Percentiles rank a stretch among this genome's conserved stretches.
phyloP scores from a whole-genome alignment of 202 grass and related monocot genomes.

The Panicum virgatum region DNA sequence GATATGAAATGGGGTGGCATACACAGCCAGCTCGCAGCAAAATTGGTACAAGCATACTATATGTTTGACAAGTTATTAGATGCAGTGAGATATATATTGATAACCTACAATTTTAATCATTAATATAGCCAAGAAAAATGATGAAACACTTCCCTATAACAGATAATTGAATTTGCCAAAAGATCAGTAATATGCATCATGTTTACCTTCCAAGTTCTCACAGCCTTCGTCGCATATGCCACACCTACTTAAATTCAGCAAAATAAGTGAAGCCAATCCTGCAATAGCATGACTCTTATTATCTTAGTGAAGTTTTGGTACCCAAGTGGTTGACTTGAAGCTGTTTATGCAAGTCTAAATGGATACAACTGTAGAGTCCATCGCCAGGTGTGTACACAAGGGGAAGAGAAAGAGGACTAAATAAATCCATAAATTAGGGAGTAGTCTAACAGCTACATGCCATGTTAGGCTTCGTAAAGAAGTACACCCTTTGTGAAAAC shows the following conservation, averaged over 20 bases:
- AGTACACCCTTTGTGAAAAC: background rate
- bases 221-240: conserved; percentile 79
- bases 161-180: conserved; percentile 1
- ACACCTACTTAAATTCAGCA: conserved; percentile 85
- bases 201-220: conserved; percentile 74
- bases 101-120: background rate
- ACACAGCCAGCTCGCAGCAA: conserved; percentile 9
- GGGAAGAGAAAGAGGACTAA: background rate
- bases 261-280: conserved; percentile 68
- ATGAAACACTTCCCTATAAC: conserved; percentile 9
- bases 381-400: background rate
- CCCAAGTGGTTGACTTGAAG: conserved; percentile 6
- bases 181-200: background rate
- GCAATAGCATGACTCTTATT: conserved; percentile 31
- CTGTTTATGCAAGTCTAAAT: background rate
- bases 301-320: conserved; percentile 18
- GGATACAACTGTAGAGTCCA: background rate
- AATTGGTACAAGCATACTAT: background rate
- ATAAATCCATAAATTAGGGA: conserved; percentile 15
- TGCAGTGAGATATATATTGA: background rate
- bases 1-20: background rate
- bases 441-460: background rate
- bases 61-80: background rate
- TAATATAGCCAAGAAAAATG: conserved; percentile 17
- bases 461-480: conserved; percentile 17